Evolutionary conservation across 2,329 filamentous ascomycete genomes (phyloP).

Genomic region (Fusarium sp.): DNA sequence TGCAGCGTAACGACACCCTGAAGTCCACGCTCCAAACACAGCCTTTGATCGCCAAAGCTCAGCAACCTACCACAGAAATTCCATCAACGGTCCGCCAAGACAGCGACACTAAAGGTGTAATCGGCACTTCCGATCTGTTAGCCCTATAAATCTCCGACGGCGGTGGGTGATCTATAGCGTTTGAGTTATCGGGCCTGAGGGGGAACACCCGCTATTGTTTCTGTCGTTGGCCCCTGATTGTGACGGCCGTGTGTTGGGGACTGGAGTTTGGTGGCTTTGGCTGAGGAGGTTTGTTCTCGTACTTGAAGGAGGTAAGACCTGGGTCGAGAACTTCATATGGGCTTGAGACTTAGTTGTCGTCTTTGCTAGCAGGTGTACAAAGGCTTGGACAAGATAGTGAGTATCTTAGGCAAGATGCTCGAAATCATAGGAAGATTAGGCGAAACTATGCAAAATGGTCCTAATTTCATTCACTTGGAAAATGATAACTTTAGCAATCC

Average conservation of each 20-base stretch:
- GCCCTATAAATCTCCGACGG: neutral
- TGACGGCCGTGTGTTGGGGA: neutral
- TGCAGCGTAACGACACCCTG: accelerated
- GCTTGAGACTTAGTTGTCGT: too few relatives aligned
- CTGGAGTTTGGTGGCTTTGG: neutral
- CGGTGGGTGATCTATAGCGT: neutral
- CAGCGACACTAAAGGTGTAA: neutral
- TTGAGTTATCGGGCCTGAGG: neutral
- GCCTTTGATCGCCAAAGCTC: neutral
- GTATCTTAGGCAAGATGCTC: neutral
- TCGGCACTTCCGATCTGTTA: neutral
- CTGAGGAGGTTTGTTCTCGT: neutral
- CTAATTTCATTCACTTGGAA: neutral
- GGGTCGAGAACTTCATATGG: neutral
- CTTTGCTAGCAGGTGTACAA: neutral
- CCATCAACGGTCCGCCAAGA: neutral
- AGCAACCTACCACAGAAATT: neutral
- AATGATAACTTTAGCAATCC: neutral
- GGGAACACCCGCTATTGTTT: neutral
- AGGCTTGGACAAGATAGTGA: neutral
- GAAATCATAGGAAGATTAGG: neutral
- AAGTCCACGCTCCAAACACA: neutral
- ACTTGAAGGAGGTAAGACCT: neutral
- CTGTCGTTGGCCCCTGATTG: neutral
- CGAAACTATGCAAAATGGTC: neutral